phyloP scores from a whole-genome alignment of 345 rosid genomes.

The Salix suchowensis region DNA sequence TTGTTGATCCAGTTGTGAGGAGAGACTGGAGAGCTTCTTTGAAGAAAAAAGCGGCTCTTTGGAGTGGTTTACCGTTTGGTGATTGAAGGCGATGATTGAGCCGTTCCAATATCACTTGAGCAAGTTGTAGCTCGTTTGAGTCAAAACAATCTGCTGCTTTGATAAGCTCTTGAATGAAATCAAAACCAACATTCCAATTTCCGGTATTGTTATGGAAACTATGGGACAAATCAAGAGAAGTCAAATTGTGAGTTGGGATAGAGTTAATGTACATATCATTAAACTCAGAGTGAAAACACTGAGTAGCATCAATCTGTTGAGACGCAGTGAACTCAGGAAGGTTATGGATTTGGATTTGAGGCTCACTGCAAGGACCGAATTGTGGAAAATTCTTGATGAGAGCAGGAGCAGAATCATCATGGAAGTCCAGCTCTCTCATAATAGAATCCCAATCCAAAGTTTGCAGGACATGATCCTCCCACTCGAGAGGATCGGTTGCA shows the following conservation, averaged over 20 bases:
- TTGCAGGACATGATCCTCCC: slow-evolving; percentile 65
- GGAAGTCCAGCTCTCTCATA: slow-evolving; percentile 70
- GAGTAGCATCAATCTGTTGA: slow-evolving; percentile 17
- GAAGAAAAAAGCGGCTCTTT: slow-evolving; percentile 82
- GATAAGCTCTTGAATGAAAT: slow-evolving; percentile 69
- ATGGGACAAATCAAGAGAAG: slow-evolving; percentile 22
- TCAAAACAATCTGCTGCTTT: slow-evolving; percentile 79
- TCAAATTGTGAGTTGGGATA: slow-evolving; percentile 17
- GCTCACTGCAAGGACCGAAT: slow-evolving; percentile 4
- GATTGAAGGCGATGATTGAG: slow-evolving; percentile 58
- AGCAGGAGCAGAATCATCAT: slow-evolving; percentile 55
- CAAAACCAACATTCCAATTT: slow-evolving; percentile 25
- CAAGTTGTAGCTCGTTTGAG: slow-evolving; percentile 66
- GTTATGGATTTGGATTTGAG: slow-evolving; percentile 17
- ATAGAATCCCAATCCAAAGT: slow-evolving; percentile 83
- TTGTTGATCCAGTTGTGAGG: slow-evolving; percentile 42
- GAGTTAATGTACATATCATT: slow-evolving; percentile 40
- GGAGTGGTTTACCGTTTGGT: slow-evolving; percentile 70
- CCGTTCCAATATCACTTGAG: slow-evolving; percentile 72
- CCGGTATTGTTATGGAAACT: slow-evolving; percentile 18
- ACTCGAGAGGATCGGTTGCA: slow-evolving; percentile 25
- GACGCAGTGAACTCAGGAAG: slow-evolving; percentile 22
- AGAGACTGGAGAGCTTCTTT: slow-evolving; percentile 76
- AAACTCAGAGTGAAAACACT: slow-evolving; percentile 38
- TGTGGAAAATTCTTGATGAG: slow-evolving; percentile 13